A percentile compares a stretch with the other conserved stretches of the same genome.
These are phyloP conservation scores for Niveomyces coronatus DNA, from an alignment of 2,329 filamentous ascomycete genomes.

Conservation along the genomic window DNA sequence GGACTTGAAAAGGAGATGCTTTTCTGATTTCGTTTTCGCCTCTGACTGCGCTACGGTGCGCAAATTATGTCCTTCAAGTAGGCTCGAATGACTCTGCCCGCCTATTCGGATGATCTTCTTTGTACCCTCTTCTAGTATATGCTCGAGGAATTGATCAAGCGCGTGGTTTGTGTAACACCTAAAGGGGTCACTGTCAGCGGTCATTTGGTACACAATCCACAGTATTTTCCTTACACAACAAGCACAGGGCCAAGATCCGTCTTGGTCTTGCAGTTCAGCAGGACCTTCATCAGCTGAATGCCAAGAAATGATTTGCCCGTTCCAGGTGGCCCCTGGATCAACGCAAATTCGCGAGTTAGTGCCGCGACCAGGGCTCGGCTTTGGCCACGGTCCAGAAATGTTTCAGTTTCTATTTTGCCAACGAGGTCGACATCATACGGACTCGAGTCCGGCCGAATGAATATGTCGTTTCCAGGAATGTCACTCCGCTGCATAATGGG, in stretches of 20 bases:
- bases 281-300: constrained; percentile 41
- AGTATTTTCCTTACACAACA: constrained; percentile 18
- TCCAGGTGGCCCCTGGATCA: constrained; percentile 60
- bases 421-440: background rate
- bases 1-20: background rate
- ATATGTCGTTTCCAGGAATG: background rate
- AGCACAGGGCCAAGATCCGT: constrained; percentile 35
- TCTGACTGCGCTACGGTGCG: background rate
- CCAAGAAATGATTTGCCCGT: constrained; percentile 58
- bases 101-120: constrained; percentile 50
- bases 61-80: constrained; percentile 4
- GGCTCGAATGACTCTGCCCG: constrained; percentile 8
- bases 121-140: constrained; percentile 36
- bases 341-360: constrained; percentile 41
- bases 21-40: background rate
- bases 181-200: background rate
- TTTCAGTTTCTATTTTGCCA: constrained; percentile 13
- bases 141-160: constrained; percentile 45
- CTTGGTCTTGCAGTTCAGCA: constrained; percentile 32
- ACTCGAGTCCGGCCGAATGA: background rate
- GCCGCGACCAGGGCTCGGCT: constrained; percentile 41
- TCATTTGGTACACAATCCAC: constrained; percentile 27
- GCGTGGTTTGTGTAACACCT: constrained; percentile 33
- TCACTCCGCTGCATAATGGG: background rate
- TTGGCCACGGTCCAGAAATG: constrained; percentile 42